A percentile compares a stretch with the other conserved stretches of the same genome.
Evolutionary conservation across 495 filamentous ascomycete genomes (phyloP).

Genomic region (Coniosporium apollinis): DNA sequence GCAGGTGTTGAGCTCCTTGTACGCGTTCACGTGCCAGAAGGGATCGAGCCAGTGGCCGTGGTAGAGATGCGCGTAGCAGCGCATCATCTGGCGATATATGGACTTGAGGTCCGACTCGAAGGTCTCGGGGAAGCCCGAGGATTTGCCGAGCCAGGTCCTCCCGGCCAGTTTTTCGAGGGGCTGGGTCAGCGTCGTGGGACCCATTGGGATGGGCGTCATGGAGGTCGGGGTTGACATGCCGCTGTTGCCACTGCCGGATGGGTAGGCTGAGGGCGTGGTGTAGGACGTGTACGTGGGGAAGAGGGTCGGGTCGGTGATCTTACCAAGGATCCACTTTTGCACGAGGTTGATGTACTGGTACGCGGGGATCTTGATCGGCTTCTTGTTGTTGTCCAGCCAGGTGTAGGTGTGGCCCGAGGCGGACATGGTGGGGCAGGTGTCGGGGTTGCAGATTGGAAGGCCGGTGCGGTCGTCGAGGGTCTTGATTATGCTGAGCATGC

Average conservation of each 20-base stretch:
- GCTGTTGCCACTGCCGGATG: constrained; percentile 13
- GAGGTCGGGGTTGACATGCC: constrained; percentile 41
- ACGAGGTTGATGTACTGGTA: constrained; percentile 81
- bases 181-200: constrained; percentile 30
- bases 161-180: constrained; percentile 32
- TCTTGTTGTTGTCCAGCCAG: constrained; percentile 56
- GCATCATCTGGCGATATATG: constrained; percentile 94
- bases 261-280: constrained; percentile 2
- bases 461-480: constrained; percentile 55
- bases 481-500: constrained; percentile 67
- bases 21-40: constrained; percentile 75
- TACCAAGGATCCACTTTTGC: constrained; percentile 81
- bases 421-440: constrained; percentile 77
- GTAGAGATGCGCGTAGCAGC: constrained; percentile 81
- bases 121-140: constrained; percentile 70
- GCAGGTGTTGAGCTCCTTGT: constrained; percentile 83
- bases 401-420: constrained; percentile 82
- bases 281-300: constrained; percentile 47
- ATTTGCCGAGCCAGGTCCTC: constrained; percentile 68
- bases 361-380: constrained; percentile 28
- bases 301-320: constrained; percentile 69
- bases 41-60: constrained; percentile 64
- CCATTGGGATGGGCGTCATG: constrained; percentile 30
- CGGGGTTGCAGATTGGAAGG: constrained; percentile 61
- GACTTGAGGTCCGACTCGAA: constrained; percentile 76